Conservation (phyloP, 345 rosid genomes). For the Eutrema japonicum region DNA sequence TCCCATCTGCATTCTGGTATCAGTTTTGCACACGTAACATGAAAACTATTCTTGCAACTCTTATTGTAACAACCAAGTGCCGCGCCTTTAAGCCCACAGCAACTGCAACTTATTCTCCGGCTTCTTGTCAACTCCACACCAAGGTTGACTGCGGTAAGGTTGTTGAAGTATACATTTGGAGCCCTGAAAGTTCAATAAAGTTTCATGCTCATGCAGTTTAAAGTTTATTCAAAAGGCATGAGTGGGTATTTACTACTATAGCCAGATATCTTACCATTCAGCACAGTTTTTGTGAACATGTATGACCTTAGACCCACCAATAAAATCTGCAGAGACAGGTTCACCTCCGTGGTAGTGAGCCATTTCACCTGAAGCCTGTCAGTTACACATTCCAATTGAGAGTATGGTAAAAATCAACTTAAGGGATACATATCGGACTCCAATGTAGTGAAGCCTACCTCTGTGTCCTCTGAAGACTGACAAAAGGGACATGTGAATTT, state of each 20-base stretch:
- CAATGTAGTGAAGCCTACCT: constrained; percentile 53
- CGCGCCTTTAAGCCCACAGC: constrained; percentile 92
- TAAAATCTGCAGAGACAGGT: constrained; percentile 62
- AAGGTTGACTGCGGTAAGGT: constrained; percentile 71
- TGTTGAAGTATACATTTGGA: constrained; percentile 83
- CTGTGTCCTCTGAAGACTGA: constrained; percentile 66
- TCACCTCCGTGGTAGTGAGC: constrained; percentile 67
- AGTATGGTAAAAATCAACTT: neutral
- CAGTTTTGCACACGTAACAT: constrained; percentile 74
- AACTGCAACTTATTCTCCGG: constrained; percentile 69
- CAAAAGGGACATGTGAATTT: constrained; percentile 74
- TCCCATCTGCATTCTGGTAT: constrained; percentile 88
- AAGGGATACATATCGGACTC: constrained; percentile 2
- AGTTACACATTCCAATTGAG: constrained; percentile 11
- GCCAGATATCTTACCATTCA: constrained; percentile 71
- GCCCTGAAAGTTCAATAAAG: constrained; percentile 59
- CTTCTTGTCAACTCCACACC: constrained; percentile 88
- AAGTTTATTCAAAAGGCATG: neutral
- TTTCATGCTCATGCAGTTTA: constrained; percentile 8
- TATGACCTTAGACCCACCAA: constrained; percentile 60
- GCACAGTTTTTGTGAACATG: constrained; percentile 83
- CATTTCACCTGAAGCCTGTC: constrained; percentile 89
- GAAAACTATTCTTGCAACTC: constrained; percentile 75
- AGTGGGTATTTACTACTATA: neutral
- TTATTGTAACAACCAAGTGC: constrained; percentile 91